Percentiles rank a stretch among this genome's conserved stretches.
phyloP scores from a whole-genome alignment of 352 stramenopile genomes.

The Globisporangium canariense region DNA sequence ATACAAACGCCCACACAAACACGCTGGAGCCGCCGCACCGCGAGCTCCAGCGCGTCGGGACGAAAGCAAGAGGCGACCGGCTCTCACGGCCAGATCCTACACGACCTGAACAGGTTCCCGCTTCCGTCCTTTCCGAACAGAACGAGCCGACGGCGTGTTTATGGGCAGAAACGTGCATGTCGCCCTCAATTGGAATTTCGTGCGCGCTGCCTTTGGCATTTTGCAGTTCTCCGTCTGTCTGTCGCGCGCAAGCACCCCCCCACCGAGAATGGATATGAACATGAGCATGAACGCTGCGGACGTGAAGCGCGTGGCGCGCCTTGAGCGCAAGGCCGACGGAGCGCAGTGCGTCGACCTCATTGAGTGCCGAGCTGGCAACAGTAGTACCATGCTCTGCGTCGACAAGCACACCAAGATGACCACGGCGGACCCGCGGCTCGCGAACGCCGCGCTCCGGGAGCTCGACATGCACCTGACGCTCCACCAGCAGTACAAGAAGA shows the following conservation, averaged over 20 bases:
- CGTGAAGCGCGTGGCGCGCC: conserved; percentile 16
- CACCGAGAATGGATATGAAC: not conserved
- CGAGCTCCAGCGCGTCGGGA: not conserved
- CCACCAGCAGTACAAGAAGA: conserved; percentile 13
- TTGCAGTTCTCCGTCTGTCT: not conserved
- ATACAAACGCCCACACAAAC: conserved; percentile 10
- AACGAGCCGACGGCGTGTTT: not conserved
- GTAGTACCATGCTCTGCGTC: conserved; percentile 26
- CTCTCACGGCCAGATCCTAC: not conserved
- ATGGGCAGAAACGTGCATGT: not conserved
- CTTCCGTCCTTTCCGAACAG: not conserved
- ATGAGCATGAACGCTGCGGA: not conserved
- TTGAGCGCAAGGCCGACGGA: conserved; percentile 33
- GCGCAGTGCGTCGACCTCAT: conserved; percentile 60
- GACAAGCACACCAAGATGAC: conserved; percentile 67
- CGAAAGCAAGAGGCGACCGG: not conserved
- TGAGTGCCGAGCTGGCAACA: conserved; percentile 19
- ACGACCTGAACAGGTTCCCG: too few species aligned
- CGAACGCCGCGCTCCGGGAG: conserved; percentile 48
- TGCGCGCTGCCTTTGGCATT: not conserved
- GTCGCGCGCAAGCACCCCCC: not conserved
- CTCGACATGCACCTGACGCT: conserved; percentile 65
- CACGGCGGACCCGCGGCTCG: conserved; percentile 17
- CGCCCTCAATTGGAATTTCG: not conserved
- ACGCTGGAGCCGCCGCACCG: too few species aligned